Conservation (phyloP, 164 flowering plant species). For the Stephania cephalantha region DNA sequence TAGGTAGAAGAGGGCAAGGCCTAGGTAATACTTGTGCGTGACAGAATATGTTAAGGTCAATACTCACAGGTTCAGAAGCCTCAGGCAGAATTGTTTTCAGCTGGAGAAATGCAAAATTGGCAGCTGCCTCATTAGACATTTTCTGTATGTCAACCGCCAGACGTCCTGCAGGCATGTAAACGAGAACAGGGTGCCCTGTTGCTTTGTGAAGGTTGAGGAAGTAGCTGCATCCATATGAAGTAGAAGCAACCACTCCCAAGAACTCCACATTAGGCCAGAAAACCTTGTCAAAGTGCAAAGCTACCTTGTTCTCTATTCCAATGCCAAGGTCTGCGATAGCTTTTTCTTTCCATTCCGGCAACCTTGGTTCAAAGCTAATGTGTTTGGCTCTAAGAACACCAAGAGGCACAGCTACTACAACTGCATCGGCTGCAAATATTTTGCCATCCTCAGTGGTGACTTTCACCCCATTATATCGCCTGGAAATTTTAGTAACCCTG, state of each 20-base stretch:
- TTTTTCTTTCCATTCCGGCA: constrained; percentile 84
- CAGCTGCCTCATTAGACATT: constrained; percentile 92
- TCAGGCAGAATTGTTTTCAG: constrained; percentile 82
- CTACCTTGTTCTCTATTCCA: constrained; percentile 86
- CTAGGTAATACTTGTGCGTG: neutral
- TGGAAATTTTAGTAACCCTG: constrained; percentile 63
- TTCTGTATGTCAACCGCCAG: constrained; percentile 81
- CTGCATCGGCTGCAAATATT: constrained; percentile 83
- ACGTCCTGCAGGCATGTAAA: constrained; percentile 95
- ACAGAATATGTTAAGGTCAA: neutral
- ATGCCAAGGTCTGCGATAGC: constrained; percentile 81
- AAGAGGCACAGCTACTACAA: constrained; percentile 69
- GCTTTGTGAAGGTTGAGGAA: constrained; percentile 97
- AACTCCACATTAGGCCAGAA: constrained; percentile 99
- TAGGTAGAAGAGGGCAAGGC: neutral
- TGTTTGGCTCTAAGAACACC: constrained; percentile 68
- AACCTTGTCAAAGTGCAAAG: constrained; percentile 74
- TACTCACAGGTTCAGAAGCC: constrained; percentile 67
- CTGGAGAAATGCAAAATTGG: constrained; percentile 71
- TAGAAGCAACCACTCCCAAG: constrained; percentile 80
- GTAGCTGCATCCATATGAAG: constrained; percentile 85
- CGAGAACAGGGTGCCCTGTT: constrained; percentile 81
- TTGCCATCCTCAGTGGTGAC: constrained; percentile 72
- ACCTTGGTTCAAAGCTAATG: constrained; percentile 75
- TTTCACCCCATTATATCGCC: constrained; percentile 60